Base-by-base conservation (phyloP, 768 basidiomycete genomes). In the Mycena belliarum region DNA sequence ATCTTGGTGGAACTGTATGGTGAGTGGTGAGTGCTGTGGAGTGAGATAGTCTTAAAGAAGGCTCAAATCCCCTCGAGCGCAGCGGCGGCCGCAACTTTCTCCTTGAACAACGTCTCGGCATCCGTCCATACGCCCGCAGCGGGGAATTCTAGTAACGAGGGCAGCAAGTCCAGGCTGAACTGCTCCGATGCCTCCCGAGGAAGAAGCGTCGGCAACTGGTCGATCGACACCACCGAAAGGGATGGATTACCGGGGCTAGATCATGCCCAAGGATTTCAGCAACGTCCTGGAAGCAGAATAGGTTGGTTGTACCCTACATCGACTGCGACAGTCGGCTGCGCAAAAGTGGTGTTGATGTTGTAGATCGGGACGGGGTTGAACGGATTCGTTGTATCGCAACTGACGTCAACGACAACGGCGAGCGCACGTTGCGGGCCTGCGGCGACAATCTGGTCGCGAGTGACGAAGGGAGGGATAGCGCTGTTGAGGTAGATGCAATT, bases 401-500 rank as follows among this genome's bases (percentile, higher is more conserved):
- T 96, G 66, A 99, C 97, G 66, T 99, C 97, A 23, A 98, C 97
- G 46, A 98, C 86, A 26, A 95, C 87, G 24, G 84, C 79, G 57
- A 99, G 73, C 55, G 80, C 79, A 58, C 97, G 81, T 16, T 74
- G 65, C 52, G 76, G 73, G 24, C 95, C 93, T 14, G 90, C 91
- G 20, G 79, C 79, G n/a, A 73, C 73, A 63, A 97, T 88, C 57
- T 84, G 83, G 40, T 89, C 84, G 25, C 75, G 70, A 5, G 86
- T 86, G 46, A 97, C 57, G 72, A 98, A 98, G n/a, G 86, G 76
- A 0, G 93, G 93, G 52, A 96, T 94, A 57, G 79, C 71, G 18
- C 87, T 84, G n/a, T 85, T 87, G 49, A 99, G 87, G 73, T 98
- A 98, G 72, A 99, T 99, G 82, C 97, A 98, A 78, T 99, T 99